Conservation (phyloP, 2,329 filamentous ascomycete genomes). For the Leptographium procerum region DNA sequence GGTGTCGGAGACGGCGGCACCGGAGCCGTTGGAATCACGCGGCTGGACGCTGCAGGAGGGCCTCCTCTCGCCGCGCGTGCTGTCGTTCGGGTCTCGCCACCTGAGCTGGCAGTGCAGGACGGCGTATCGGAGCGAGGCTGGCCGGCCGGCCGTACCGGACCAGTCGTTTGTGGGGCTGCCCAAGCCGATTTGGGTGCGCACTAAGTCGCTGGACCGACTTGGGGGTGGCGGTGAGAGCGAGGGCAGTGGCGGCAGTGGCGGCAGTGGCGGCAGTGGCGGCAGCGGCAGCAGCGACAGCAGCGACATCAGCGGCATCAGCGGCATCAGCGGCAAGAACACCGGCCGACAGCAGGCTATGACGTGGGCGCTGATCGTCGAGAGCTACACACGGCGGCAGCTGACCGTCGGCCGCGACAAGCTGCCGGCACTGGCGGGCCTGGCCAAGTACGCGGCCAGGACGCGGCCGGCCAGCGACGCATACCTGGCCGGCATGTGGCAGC, state of each 20-base stretch:
- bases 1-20: neutral
- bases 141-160: neutral
- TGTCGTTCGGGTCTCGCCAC: neutral
- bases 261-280: neutral
- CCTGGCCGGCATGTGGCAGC: neutral
- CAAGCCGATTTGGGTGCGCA: neutral
- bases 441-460: neutral
- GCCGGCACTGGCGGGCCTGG: neutral
- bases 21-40: neutral
- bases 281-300: neutral
- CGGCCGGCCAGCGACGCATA: neutral
- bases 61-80: neutral
- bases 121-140: neutral
- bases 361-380: neutral
- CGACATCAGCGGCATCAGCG: neutral
- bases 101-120: neutral
- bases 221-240: neutral
- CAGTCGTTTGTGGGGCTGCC: neutral
- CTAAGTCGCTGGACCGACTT: neutral
- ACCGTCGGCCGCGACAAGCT: neutral
- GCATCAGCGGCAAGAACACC: too few relatives aligned
- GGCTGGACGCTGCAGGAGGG: neutral
- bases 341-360: neutral
- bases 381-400: neutral
- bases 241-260: neutral